A percentile compares a stretch with the other conserved stretches of the same genome.
Evolutionary conservation across 2,329 filamentous ascomycete species (phyloP).

Genomic region (Hypoxylon sp.): DNA sequence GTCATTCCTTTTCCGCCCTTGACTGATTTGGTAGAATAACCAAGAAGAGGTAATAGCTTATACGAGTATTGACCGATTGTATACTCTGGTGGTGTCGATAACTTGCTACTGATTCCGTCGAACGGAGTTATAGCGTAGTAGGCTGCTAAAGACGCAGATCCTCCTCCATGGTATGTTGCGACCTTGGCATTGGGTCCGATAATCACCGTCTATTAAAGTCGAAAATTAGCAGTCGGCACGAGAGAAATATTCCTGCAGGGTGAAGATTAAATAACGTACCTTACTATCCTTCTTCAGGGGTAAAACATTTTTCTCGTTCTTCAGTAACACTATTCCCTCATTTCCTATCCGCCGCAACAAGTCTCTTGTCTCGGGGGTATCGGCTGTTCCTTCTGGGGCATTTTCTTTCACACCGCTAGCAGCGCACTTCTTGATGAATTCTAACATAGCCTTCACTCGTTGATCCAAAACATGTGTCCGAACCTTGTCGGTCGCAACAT

Average conservation of each 20-base stretch:
- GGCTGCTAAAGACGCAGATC: constrained; percentile 71
- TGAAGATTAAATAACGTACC: constrained; percentile 48
- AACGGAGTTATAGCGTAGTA: constrained; percentile 81
- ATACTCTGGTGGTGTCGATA: constrained; percentile 63
- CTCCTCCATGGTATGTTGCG: constrained; percentile 74
- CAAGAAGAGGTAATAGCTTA: constrained; percentile 73
- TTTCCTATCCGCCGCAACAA: constrained; percentile 76
- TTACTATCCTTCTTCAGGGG: constrained; percentile 75
- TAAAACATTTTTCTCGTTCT: constrained; percentile 76
- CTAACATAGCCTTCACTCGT: constrained; percentile 70
- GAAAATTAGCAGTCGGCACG: constrained; percentile 3
- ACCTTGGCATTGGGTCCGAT: constrained; percentile 72
- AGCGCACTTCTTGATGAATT: constrained; percentile 71
- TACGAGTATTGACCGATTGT: constrained; percentile 75
- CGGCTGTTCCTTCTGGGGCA: constrained; percentile 66
- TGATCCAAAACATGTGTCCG: constrained; percentile 69
- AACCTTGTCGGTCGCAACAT: constrained; percentile 70
- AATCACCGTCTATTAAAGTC: constrained; percentile 62
- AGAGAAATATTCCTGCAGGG: neutral
- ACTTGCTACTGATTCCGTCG: constrained; percentile 75
- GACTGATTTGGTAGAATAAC: constrained; percentile 65
- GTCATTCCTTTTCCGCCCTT: constrained; percentile 71
- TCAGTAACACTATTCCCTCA: constrained; percentile 80
- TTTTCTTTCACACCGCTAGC: constrained; percentile 68
- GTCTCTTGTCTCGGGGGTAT: constrained; percentile 74